Base-by-base conservation (phyloP, 768 basidiomycete genomes). In the Leccinellum rugosiceps region DNA sequence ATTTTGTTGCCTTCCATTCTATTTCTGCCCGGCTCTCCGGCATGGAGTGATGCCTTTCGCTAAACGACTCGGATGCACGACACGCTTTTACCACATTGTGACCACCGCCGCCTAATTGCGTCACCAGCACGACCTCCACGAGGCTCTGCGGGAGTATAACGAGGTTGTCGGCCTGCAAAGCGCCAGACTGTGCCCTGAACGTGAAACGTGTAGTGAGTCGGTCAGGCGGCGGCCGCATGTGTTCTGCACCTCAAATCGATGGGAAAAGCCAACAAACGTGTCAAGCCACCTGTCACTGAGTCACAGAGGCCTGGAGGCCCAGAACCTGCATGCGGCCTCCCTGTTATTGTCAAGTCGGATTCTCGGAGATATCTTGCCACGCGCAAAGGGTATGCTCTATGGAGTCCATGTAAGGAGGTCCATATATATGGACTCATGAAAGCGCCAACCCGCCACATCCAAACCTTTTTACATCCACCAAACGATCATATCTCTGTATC, bases 351-450 rank as follows among this genome's bases (percentile, higher is more conserved):
- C 23, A 11, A 19, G 31, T 35, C 28, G 21, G n/a, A 26, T 28
- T 25, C 41, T 58, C 63, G 68, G 68, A 58, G 53, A 61, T 55
- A 49, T 50, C 55, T 50, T 55, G 58, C 47, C 55, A 41, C 57
- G 56, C 52, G 63, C 51, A 66, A 57, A 58, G 43, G 45, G 65
- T 55, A 51, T 50, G 66, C 38, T 53, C 50, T 43, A 52, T 53
- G 30, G 45, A 28, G 17, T 26, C 54, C 35, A 26, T 35, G 47
- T 47, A 55, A 60, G 34, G 13, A 46, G 35, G n/a, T 56, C 52
- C 66, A 66, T 71, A 70, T 69, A 70, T 68, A 65, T 52, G 56
- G 53, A 57, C 45, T 35, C 50, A 28, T 34, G 21, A 34, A 31
- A 28, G 53, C 31, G 25, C 17, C 47, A 23, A 49, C 49, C n/a